Conservation (phyloP, 2,329 filamentous ascomycete genomes). For the Phyllosticta citriasiana region DNA sequence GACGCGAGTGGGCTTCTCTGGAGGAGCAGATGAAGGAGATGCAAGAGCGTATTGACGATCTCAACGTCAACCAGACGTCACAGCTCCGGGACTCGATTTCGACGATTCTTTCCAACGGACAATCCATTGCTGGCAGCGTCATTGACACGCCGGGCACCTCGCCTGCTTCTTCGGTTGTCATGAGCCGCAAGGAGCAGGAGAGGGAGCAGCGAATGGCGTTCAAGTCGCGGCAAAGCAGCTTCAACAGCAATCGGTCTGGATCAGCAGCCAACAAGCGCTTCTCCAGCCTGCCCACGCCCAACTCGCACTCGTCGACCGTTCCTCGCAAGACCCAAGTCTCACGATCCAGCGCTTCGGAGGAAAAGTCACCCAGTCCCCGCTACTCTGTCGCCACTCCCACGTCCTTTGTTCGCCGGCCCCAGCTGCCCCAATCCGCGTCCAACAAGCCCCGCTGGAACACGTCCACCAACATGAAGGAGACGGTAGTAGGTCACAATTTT, state of each 20-base stretch:
- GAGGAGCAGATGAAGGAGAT: constrained; percentile 69
- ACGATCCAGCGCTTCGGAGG: constrained; percentile 16
- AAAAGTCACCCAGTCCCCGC: constrained; percentile 13
- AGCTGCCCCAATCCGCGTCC: constrained; percentile 3
- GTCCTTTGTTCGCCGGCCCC: neutral
- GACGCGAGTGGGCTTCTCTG: constrained; percentile 67
- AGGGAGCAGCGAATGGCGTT: constrained; percentile 32
- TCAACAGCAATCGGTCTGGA: constrained; percentile 32
- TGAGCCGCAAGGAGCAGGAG: constrained; percentile 42
- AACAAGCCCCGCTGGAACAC: constrained; percentile 31
- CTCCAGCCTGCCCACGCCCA: constrained; percentile 36
- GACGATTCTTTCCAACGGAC: constrained; percentile 77
- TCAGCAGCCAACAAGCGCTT: constrained; percentile 35
- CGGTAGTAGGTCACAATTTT: constrained; percentile 28
- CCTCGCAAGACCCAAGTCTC: constrained; percentile 14
- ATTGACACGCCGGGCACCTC: constrained; percentile 53
- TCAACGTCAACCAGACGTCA: constrained; percentile 52
- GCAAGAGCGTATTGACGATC: constrained; percentile 64
- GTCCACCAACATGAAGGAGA: constrained; percentile 28
- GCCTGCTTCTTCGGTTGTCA: constrained; percentile 54
- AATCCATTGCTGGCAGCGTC: constrained; percentile 58
- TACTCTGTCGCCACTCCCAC: constrained; percentile 7
- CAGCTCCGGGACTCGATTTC: constrained; percentile 87
- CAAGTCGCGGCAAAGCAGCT: constrained; percentile 38
- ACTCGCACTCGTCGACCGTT: constrained; percentile 12